Base-by-base conservation (phyloP, 805 yeast species). In the Lachancea sp. region DNA sequence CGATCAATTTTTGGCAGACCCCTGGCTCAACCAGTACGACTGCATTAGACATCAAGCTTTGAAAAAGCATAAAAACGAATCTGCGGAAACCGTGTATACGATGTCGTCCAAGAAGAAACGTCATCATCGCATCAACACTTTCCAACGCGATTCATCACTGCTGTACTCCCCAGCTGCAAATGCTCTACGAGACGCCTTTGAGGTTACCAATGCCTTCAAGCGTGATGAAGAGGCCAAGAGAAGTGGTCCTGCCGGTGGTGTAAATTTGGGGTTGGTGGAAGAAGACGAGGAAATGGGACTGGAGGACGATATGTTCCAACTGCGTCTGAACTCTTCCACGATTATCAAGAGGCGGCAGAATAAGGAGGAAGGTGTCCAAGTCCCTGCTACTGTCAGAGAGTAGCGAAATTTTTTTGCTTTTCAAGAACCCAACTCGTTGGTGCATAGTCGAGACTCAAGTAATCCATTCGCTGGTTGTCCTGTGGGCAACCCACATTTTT, bases 161-260 rank as follows among this genome's bases (percentile, higher is more conserved):
- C 45, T 74, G 46, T 79, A 77, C 56, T 77, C 83, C 2, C 89
- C 89, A 3, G 88, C 86, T 2, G 88, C 89, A 1, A 83, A 81
- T 40, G 87, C 88, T 0, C 73, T 87, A 65, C 79, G 86, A 52
- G 95, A 87, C 56, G 95, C 90, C 11, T 87, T 87, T 62, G 95
- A 87, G 56, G 79, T 87, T 8, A 81, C 89, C 25, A 83, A 87
- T 41, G 95, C 95, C 5, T 88, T 87, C 15, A 91, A 86, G 59
- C 79, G 95, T 56, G 74, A 76, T 68, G 88, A 83, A 42, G 85
- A 81, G 58, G 90, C 83, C 33, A 59, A 47, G 44, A 48, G 41
- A 42, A 38, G 34, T 38, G 40, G 41, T 3, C 46, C 48, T 12
- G 42, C 34, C 17, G 35, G 25, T 8, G 25, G 42, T 32, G 36